Evolutionary conservation across 768 basidiomycete genomes (phyloP).

Genomic region (Vararia minispora): DNA sequence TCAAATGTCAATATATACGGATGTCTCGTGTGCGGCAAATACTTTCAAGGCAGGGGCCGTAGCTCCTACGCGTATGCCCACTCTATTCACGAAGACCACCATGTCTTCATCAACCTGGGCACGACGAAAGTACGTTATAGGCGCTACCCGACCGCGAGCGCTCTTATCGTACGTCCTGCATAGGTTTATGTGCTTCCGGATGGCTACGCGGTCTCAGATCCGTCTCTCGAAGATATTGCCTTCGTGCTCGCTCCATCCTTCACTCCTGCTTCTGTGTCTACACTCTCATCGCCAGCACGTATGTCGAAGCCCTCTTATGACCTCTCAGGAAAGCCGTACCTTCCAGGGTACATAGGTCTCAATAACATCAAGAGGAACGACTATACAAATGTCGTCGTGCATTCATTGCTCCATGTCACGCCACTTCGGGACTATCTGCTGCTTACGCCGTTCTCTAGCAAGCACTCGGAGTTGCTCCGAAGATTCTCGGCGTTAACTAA

Average conservation of each 20-base stretch:
- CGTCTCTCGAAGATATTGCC: slow-evolving; percentile 91
- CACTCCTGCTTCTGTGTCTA: slow-evolving; percentile 42
- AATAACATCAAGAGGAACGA: slow-evolving; percentile 98
- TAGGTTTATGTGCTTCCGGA: slow-evolving; percentile 97
- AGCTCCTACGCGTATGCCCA: slow-evolving; percentile 94
- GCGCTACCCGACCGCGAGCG: slow-evolving; percentile 10
- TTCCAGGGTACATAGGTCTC: slow-evolving; percentile 89
- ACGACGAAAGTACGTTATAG: slow-evolving; percentile 68
- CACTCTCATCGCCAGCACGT: slow-evolving; percentile 45
- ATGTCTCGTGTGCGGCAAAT: slow-evolving; percentile 96
- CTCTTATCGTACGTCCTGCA: slow-evolving; percentile 1
- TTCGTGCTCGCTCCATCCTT: slow-evolving; percentile 87
- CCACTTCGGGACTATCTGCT: slow-evolving; percentile 84
- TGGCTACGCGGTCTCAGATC: slow-evolving; percentile 93
- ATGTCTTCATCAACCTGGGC: slow-evolving; percentile 94
- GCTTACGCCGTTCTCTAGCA: slow-evolving; percentile 59
- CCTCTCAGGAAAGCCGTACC: slow-evolving; percentile 67
- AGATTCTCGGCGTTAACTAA: slow-evolving; percentile 82
- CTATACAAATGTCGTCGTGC: slow-evolving; percentile 95
- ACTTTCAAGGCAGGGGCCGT: slow-evolving; percentile 93
- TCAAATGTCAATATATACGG: slow-evolving; percentile 97
- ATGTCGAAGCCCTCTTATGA: slow-evolving; percentile 76
- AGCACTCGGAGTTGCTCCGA: slow-evolving; percentile 78
- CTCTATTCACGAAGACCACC: slow-evolving; percentile 95
- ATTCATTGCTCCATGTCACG: slow-evolving; percentile 82